Evolutionary conservation across 306 rosid species (phyloP).

Genomic region (Argentina anserina): DNA sequence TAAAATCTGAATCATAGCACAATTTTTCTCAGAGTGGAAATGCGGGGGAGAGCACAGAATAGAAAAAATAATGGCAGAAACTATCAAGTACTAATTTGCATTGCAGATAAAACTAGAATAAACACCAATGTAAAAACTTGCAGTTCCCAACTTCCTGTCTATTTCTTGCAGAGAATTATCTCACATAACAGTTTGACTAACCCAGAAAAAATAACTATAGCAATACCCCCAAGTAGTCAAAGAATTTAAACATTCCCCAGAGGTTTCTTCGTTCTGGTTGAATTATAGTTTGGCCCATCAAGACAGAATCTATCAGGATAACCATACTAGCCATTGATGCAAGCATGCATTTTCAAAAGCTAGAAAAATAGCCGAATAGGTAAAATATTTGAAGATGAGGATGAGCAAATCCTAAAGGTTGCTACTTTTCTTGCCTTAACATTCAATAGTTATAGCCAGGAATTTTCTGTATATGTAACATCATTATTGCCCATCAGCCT

Average conservation of each 20-base stretch:
- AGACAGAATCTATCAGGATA: background rate
- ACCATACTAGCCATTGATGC: background rate
- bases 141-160: background rate
- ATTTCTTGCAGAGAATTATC: background rate
- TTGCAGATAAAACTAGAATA: background rate
- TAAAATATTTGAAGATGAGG: background rate
- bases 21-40: constrained; percentile 8
- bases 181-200: background rate
- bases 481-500: background rate
- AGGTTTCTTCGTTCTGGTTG: background rate
- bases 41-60: background rate
- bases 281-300: background rate
- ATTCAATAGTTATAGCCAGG: background rate
- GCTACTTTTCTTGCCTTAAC: background rate
- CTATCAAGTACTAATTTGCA: background rate
- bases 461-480: background rate
- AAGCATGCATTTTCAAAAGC: background rate
- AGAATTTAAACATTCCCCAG: background rate
- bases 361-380: background rate
- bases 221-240: background rate
- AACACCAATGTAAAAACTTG: background rate
- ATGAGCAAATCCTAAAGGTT: background rate
- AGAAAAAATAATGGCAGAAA: background rate
- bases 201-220: background rate
- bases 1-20: constrained; percentile 49